Base-by-base conservation (phyloP, 176 grass and related monocot species). In the Oryza punctata region DNA sequence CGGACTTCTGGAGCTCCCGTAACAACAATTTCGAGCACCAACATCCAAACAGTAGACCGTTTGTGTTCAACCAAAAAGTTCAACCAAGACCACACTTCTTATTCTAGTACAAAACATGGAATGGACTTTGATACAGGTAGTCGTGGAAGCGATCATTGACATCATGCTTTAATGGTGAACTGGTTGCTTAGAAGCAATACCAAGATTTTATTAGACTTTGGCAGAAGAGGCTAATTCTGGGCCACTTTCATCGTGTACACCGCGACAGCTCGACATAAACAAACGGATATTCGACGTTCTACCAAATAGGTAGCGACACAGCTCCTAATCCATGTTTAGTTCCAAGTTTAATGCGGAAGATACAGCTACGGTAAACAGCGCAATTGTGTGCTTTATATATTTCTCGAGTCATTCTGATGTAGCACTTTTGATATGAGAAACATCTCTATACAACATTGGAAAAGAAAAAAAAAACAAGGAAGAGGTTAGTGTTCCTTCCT, bases 401-500 rank as follows among this genome's bases (percentile, higher is more conserved):
- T 70, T 83, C 49, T 78, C 0, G 11, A 72, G 75, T 50, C 28
- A 47, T 63, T 84, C 69, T 70, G 85, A 84, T 57, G 81, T 84
- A 71, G 50, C 75, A 84, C 28, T 69, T 82, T 82, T 50, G 69
- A 90, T 71, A 71, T 76, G 76, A 70, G 24, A 87, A 87, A 87
- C 50, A 80, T 84, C 76, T 84, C 80, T 91, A 87, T 91, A 87
- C 89, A 91, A 59, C 70, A 87, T 68, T 71, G 57, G 8, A 57
- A 24, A 61, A 35, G 6, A 24, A 10, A 84, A 13, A 76, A 60
- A 10, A 84, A 13, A 76, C 63, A 19, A 25, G 1, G 80, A 76
- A 69, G 24, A 25, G 1, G 80, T 91, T 87, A 90, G 70, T 57
- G 44, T 57, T 87, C 64, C 79, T 75, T 90, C 68, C 69, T 87